Conservation (phyloP, 2,329 filamentous ascomycete genomes). For the Verticillium zaregamsianum region DNA sequence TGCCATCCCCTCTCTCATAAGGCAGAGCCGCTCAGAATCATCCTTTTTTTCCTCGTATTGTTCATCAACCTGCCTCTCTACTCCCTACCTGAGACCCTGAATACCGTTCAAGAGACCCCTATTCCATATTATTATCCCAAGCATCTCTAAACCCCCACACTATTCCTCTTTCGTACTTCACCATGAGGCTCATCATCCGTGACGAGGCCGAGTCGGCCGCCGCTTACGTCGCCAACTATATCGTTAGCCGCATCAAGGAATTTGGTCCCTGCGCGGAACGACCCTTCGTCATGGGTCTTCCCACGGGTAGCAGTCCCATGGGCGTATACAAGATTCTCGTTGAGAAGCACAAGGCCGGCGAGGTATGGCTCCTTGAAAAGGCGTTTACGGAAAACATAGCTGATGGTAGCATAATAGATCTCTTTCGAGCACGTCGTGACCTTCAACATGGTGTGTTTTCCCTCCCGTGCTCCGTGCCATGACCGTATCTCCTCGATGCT, state of each 20-base stretch:
- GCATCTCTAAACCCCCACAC: slow-evolving; percentile 6
- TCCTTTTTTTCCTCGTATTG: background rate
- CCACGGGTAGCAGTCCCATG: slow-evolving; percentile 78
- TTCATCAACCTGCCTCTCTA: slow-evolving; percentile 9
- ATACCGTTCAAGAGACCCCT: background rate
- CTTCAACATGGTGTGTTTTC: slow-evolving; percentile 73
- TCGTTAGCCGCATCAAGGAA: slow-evolving; percentile 74
- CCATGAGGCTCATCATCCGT: slow-evolving; percentile 80
- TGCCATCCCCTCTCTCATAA: background rate
- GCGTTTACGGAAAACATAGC: background rate
- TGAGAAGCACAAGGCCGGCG: slow-evolving; percentile 62
- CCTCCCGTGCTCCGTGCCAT: background rate
- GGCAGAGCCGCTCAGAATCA: slow-evolving; percentile 1
- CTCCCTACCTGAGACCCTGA: background rate
- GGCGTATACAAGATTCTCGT: slow-evolving; percentile 75
- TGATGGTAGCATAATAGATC: slow-evolving; percentile 43
- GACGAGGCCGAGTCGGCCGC: slow-evolving; percentile 66
- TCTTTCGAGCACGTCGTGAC: slow-evolving; percentile 87
- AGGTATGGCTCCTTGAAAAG: slow-evolving; percentile 30
- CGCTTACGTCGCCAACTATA: slow-evolving; percentile 75
- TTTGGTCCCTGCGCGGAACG: slow-evolving; percentile 68
- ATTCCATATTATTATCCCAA: background rate
- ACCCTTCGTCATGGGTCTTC: slow-evolving; percentile 79
- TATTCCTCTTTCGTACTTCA: slow-evolving; percentile 21
- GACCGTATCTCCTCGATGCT: background rate